Conservation (phyloP, 192 early-diverging fungal species). For the Irineochytrium annulatum region DNA sequence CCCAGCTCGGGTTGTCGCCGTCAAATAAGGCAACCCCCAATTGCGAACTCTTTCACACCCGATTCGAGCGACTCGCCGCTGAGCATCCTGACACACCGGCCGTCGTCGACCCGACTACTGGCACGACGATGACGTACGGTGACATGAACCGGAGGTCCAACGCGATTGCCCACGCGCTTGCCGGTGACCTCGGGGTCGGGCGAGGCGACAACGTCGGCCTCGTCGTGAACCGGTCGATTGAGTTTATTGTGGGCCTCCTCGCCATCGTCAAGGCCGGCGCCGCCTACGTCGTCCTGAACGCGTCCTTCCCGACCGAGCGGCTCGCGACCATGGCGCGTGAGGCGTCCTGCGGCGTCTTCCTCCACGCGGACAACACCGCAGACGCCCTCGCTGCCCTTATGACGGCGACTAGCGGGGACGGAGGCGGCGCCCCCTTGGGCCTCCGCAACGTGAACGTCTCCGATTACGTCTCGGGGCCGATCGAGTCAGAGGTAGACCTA, state of each 20-base stretch:
- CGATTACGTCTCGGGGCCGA: too few species aligned
- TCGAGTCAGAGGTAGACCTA: not conserved
- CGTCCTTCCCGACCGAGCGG: slow-evolving; percentile 24
- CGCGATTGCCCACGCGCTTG: slow-evolving; percentile 8
- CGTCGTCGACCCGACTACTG: slow-evolving; percentile 7
- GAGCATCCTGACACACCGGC: slow-evolving; percentile 24
- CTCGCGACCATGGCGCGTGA: slow-evolving; percentile 22
- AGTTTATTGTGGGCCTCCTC: slow-evolving; percentile 20
- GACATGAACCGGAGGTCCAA: slow-evolving; percentile 22
- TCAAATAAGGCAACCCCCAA: too few species aligned
- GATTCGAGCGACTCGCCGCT: slow-evolving; percentile 11
- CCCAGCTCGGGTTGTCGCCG: too few species aligned
- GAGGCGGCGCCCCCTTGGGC: not conserved
- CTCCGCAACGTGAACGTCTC: not conserved
- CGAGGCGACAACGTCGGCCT: slow-evolving; percentile 19
- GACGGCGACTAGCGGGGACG: slow-evolving; percentile 2
- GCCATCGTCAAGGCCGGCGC: slow-evolving; percentile 31
- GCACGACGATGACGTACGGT: slow-evolving; percentile 22
- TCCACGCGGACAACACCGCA: slow-evolving; percentile 6
- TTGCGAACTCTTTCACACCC: slow-evolving; percentile 8
- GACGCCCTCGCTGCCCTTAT: slow-evolving; percentile 5
- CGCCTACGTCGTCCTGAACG: slow-evolving; percentile 24
- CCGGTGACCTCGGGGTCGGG: too few species aligned
- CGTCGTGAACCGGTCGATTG: slow-evolving; percentile 23
- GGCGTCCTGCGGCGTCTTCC: not conserved